Percentiles rank a stretch among this genome's conserved stretches.
Conservation (phyloP, 345 rosid genomes). For the Limnanthes douglasii region DNA sequence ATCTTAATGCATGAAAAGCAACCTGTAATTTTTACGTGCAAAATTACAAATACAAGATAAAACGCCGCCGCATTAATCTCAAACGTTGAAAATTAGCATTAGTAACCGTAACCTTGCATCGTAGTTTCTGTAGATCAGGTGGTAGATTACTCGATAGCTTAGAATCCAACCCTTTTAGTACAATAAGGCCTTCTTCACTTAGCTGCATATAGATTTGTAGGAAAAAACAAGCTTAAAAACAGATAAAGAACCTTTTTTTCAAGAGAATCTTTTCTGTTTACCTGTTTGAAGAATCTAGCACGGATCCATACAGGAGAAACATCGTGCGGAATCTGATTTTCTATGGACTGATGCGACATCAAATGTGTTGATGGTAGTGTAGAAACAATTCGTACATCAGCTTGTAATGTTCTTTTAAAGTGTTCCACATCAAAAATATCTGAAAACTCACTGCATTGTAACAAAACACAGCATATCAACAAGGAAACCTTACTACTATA, state of each 20-base stretch:
- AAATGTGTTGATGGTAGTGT: conserved; percentile 63
- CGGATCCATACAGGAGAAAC: conserved; percentile 65
- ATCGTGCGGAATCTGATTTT: conserved; percentile 37
- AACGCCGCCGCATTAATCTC: too few species aligned
- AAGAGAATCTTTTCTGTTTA: conserved; percentile 3
- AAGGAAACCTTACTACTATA: too few species aligned
- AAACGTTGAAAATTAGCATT: too few species aligned
- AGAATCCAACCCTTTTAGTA: conserved; percentile 53
- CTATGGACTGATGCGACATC: conserved; percentile 34
- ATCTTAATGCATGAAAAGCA: conserved; percentile 60
- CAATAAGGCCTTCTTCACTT: conserved; percentile 43
- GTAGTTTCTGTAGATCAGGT: conserved; percentile 58
- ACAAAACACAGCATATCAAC: not conserved
- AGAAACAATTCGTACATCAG: conserved; percentile 50
- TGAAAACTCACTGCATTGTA: conserved; percentile 41
- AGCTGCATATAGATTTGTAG: conserved; percentile 32
- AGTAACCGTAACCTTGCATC: conserved; percentile 34
- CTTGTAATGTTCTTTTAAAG: conserved; percentile 44
- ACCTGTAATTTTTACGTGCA: conserved; percentile 28
- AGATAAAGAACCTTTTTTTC: not conserved
- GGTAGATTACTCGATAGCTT: conserved; percentile 60
- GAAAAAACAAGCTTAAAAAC: not conserved
- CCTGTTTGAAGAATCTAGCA: conserved; percentile 39
- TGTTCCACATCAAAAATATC: conserved; percentile 49
- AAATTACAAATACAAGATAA: too few species aligned